Percentiles rank a stretch among this genome's conserved stretches.
Conservation (phyloP, 2,329 filamentous ascomycete genomes). For the Neofusicoccum umdonicola region DNA sequence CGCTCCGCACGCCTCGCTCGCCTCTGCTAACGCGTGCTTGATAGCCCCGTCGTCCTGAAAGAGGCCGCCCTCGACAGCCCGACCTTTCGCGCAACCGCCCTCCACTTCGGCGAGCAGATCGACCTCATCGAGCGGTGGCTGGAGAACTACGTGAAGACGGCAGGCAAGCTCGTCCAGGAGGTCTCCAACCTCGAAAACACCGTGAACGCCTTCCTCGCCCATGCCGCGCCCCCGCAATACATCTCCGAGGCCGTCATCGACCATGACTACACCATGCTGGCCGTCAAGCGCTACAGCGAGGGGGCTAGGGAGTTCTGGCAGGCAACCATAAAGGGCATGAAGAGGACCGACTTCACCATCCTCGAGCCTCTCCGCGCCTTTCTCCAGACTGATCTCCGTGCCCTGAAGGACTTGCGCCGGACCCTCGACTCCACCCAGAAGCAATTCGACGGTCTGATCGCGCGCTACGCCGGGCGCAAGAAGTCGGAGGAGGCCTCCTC, state of each 20-base stretch:
- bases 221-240: constrained; percentile 69
- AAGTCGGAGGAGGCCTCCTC: constrained; percentile 93
- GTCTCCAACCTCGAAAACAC: constrained; percentile 74
- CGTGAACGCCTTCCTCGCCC: constrained; percentile 72
- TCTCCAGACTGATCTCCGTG: constrained; percentile 72
- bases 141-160: constrained; percentile 64
- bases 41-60: constrained; percentile 77
- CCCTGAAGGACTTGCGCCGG: constrained; percentile 81
- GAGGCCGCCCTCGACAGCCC: constrained; percentile 96
- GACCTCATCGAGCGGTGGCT: constrained; percentile 93
- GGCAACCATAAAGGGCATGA: constrained; percentile 69
- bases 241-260: constrained; percentile 84
- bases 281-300: constrained; percentile 80
- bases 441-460: constrained; percentile 75
- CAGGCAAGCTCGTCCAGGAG: constrained; percentile 61
- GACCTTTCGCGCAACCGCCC: constrained; percentile 82
- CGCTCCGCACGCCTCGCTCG: not conserved
- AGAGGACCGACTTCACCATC: constrained; percentile 72
- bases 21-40: constrained; percentile 13
- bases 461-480: constrained; percentile 78
- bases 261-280: constrained; percentile 89
- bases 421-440: constrained; percentile 77
- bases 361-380: constrained; percentile 81
- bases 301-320: constrained; percentile 86
- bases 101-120: constrained; percentile 88